Evolutionary conservation across 129 eudicot species (phyloP).

Genomic region (Mikania micrantha): DNA sequence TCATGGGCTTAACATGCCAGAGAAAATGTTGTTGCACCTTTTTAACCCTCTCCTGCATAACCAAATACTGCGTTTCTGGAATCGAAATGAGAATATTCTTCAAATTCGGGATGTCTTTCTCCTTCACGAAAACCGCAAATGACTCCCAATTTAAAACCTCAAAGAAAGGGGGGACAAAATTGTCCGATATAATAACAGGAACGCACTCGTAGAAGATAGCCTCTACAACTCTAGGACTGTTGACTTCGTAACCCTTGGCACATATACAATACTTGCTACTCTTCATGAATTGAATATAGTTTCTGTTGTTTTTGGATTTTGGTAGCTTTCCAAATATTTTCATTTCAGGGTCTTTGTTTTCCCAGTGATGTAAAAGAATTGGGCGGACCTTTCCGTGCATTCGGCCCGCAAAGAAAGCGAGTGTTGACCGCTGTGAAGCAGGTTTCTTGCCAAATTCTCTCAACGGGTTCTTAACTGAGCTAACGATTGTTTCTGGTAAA

Average conservation of each 20-base stretch:
- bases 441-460: constrained; percentile 56
- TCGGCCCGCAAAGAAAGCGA: constrained; percentile 79
- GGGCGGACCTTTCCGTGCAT: constrained; percentile 79
- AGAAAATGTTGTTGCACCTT: constrained; percentile 53
- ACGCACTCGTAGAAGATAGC: constrained; percentile 70
- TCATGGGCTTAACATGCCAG: constrained; percentile 55
- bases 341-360: constrained; percentile 75
- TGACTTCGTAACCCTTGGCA: constrained; percentile 76
- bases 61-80: constrained; percentile 36
- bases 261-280: constrained; percentile 71
- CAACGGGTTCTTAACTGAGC: constrained; percentile 36
- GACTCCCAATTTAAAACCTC: constrained; percentile 71
- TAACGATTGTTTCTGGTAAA: constrained; percentile 70
- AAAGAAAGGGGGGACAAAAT: constrained; percentile 71
- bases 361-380: constrained; percentile 48
- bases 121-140: constrained; percentile 61
- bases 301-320: constrained; percentile 29
- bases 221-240: constrained; percentile 82
- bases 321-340: constrained; percentile 45
- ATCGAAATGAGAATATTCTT: constrained; percentile 54
- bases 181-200: constrained; percentile 73
- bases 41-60: constrained; percentile 52
- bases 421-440: constrained; percentile 46
- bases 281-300: constrained; percentile 51
- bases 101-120: constrained; percentile 66